Percentiles rank a stretch among this genome's conserved stretches.
Evolutionary conservation across 805 yeast genomes (phyloP).

Genomic region (Zygosaccharomyces kombuchaensis): DNA sequence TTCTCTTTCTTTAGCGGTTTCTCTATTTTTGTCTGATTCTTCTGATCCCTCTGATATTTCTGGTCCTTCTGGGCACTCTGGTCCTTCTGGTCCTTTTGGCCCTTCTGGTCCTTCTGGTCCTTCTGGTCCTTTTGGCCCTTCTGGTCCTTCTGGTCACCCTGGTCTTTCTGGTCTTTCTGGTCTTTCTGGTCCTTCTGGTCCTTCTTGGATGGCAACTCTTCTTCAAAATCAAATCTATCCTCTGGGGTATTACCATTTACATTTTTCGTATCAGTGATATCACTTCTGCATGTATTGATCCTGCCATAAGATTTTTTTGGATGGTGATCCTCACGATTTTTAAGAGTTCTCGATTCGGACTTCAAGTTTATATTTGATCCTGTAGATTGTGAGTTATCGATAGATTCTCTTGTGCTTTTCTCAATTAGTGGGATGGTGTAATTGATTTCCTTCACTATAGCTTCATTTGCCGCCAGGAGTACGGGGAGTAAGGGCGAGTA

Average conservation of each 20-base stretch:
- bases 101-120: not conserved
- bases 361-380: not conserved
- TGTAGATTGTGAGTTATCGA: not conserved
- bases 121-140: not conserved
- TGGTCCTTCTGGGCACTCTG: not conserved
- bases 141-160: not conserved
- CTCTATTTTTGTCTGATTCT: not conserved
- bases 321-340: slow-evolving; percentile 11
- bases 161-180: not conserved
- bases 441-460: slow-evolving; percentile 17
- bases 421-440: not conserved
- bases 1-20: slow-evolving; percentile 1
- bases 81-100: not conserved
- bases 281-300: slow-evolving; percentile 32
- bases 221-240: slow-evolving; percentile 1
- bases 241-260: not conserved
- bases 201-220: not conserved
- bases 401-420: not conserved
- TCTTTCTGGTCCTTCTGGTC: not conserved
- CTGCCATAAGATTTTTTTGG: slow-evolving; percentile 30
- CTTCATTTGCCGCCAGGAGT: slow-evolving; percentile 22
- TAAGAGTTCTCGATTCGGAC: not conserved
- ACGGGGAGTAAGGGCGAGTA: slow-evolving; percentile 20
- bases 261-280: slow-evolving; percentile 25
- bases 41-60: not conserved